Conservation (phyloP, 164 flowering plant species). For the Platanus orientalis region DNA sequence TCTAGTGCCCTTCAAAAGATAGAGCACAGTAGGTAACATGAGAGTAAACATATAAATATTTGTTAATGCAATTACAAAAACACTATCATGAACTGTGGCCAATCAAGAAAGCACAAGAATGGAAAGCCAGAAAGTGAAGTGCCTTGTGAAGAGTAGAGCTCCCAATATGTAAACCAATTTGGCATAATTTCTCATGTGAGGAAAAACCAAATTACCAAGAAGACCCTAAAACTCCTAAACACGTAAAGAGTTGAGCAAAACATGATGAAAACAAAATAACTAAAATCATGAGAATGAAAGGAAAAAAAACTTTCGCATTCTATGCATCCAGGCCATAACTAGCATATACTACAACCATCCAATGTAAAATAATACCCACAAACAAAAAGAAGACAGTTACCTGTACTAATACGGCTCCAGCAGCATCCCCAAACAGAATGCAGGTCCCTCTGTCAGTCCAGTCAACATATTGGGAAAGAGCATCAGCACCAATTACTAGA, state of each 20-base stretch:
- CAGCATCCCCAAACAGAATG: conserved; percentile 97
- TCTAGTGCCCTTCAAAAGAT: no score
- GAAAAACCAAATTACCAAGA: not conserved
- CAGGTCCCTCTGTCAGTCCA: conserved; percentile 95
- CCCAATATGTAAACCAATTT: no score
- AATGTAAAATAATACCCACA: not conserved
- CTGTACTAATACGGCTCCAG: conserved; percentile 91
- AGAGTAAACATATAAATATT: no score
- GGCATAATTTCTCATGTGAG: no score
- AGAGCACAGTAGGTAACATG: no score
- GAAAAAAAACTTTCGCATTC: no score
- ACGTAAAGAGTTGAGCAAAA: not conserved
- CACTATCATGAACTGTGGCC: not conserved
- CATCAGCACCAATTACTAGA: conserved; percentile 93
- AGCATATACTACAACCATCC: not conserved
- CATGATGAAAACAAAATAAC: not conserved
- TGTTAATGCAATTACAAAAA: no score
- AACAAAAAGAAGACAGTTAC: conserved; percentile 25
- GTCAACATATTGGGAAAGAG: conserved; percentile 83
- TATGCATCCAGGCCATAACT: not conserved
- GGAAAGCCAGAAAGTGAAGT: not conserved
- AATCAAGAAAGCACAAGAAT: not conserved
- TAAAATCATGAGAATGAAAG: no score
- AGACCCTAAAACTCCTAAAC: not conserved
- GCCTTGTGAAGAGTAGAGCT: not conserved